Conservation (phyloP, 2,329 filamentous ascomycete species). For the Domatiomyces catenatus region DNA sequence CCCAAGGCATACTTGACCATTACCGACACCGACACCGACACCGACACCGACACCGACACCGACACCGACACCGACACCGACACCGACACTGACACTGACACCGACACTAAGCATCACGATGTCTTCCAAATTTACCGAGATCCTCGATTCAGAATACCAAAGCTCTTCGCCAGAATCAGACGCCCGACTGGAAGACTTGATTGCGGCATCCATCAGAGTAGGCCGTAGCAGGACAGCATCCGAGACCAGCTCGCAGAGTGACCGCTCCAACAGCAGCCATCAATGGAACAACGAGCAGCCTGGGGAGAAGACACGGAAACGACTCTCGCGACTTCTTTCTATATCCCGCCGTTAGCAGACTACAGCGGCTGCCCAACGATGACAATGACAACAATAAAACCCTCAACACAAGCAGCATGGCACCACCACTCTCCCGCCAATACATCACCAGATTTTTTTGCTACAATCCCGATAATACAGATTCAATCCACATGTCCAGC, state of each 20-base stretch:
- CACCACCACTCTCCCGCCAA: too few relatives aligned
- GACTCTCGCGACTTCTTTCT: constrained; percentile 9
- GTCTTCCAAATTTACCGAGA: constrained; percentile 30
- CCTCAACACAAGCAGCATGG: too few relatives aligned
- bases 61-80: too few relatives aligned
- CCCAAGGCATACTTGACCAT: too few relatives aligned
- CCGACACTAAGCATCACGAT: too few relatives aligned
- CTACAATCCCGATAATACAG: background rate
- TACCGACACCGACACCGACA: too few relatives aligned
- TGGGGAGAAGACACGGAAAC: constrained; percentile 9
- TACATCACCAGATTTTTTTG: background rate
- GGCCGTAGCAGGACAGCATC: constrained; percentile 18
- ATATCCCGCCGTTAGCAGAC: constrained; percentile 6
- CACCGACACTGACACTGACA: background rate
- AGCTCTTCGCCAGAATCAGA: constrained; percentile 25
- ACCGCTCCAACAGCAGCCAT: constrained; percentile 21
- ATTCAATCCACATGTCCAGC: too few relatives aligned
- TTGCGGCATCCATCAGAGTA: constrained; percentile 24
- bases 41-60: too few relatives aligned
- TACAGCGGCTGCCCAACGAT: background rate
- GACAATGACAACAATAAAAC: background rate
- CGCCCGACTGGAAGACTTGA: constrained; percentile 29
- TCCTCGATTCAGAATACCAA: constrained; percentile 25
- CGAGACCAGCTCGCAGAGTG: constrained; percentile 23
- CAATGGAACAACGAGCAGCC: constrained; percentile 5